Conservation (phyloP, 1,139 yeast species). For the Candida pseudocylindracea region DNA sequence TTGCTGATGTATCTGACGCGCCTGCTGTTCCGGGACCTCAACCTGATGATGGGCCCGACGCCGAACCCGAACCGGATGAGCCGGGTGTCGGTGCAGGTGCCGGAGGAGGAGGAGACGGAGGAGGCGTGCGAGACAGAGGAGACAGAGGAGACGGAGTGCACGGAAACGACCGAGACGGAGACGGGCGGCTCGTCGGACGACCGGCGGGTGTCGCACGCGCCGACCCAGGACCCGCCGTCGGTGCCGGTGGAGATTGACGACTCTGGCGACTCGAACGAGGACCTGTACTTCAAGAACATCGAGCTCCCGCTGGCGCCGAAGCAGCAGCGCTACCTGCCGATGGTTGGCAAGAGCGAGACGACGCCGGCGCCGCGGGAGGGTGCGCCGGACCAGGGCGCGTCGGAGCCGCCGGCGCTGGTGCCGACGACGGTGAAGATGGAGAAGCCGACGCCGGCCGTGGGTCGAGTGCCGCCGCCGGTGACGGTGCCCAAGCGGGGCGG, state of each 20-base stretch:
- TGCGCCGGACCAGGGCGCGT: not conserved
- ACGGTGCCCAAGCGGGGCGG: not conserved
- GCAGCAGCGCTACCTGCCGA: not conserved
- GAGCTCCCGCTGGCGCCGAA: not conserved
- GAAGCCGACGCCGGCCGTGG: not conserved
- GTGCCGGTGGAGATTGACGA: not conserved
- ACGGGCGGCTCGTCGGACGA: conserved; percentile 19
- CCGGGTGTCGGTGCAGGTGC: conserved; percentile 12
- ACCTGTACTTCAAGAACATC: not conserved
- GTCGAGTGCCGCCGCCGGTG: not conserved
- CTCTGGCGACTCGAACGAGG: not conserved
- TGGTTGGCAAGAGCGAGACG: not conserved
- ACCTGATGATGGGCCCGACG: conserved; percentile 22
- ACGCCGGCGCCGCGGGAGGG: not conserved
- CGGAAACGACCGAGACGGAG: conserved; percentile 18
- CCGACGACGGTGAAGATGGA: not conserved
- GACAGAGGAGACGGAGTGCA: conserved; percentile 12
- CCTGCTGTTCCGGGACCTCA: conserved; percentile 39
- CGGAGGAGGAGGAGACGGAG: conserved; percentile 6
- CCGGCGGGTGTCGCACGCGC: conserved; percentile 10
- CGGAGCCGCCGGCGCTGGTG: not conserved
- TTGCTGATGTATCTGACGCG: conserved; percentile 49
- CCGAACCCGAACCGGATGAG: conserved; percentile 29
- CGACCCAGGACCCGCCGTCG: not conserved
- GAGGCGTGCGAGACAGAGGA: conserved; percentile 10